Base-by-base conservation (phyloP, 75 land plant genomes). In the Cryptomeria japonica region DNA sequence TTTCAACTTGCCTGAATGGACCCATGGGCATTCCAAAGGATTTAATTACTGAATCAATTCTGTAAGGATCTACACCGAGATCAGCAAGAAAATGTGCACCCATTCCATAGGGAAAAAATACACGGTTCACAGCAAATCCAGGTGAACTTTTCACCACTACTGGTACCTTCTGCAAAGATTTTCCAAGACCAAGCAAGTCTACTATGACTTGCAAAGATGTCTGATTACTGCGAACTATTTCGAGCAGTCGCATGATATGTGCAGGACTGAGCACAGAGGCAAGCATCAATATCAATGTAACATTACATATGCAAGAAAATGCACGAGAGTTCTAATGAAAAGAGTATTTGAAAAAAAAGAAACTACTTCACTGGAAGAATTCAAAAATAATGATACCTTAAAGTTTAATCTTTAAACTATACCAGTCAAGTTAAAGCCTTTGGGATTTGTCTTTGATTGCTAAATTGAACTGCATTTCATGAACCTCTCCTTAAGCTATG, bases 11-110 rank as follows among this genome's bases (percentile, higher is more conserved):
- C 92, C 92, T 90, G 78, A 92, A 92, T 34, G 93, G 93, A 64
- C 93, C 93, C 93, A 92, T 92, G 28, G 93, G 93, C 92, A 92
- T 90, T 70, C 93, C 93, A 92, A 92, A 92, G 44, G 61, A 83
- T 58, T 90, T 92, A 83, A 92, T 88, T 5, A 87, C 89, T 55
- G 76, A 68, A 86, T 92, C 93, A 77, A 92, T 88, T n/a, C 89
- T 87, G 56, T 90, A 92, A 37, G 84, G 70, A 56, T 92, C 93
- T 61, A 92, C 84, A 16, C 93, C 93, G 1, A 92, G 87, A 84
- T 92, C 93, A 6, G 86, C 84, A 64, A 92, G 89, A 61, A 92
- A 53, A 72, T 55, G 42, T 28, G 93, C 89, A 61, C 88, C 84
- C 91, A 89, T 90, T 13, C 72, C 86, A 37, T 92, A 92, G 42